Evolutionary conservation across 108 stramenopile genomes (phyloP).

Genomic region (Discostella pseudostelligera): DNA sequence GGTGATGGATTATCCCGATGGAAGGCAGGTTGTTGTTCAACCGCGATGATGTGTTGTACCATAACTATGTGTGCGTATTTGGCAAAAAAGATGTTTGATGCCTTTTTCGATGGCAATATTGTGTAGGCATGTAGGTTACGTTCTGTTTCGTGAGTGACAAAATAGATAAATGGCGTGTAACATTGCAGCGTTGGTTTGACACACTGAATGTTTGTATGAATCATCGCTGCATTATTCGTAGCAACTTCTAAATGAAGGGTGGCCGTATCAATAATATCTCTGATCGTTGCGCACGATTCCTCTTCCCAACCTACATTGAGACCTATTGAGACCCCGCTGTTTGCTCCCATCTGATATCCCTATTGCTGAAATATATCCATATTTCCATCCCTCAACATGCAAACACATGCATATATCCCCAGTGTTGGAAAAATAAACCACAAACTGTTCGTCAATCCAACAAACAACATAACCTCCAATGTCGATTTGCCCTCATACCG

Average conservation of each 20-base stretch:
- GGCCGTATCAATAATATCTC: too few relatives aligned
- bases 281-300: too few relatives aligned
- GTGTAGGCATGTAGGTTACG: too few relatives aligned
- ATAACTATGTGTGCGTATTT: too few relatives aligned
- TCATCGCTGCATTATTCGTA: too few relatives aligned
- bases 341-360: not conserved
- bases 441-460: constrained; percentile 70
- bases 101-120: not conserved
- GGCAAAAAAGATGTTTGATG: too few relatives aligned
- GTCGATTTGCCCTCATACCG: constrained; percentile 57
- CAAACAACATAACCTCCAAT: constrained; percentile 63
- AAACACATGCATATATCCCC: constrained; percentile 60
- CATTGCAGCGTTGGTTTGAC: too few relatives aligned
- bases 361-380: constrained; percentile 53
- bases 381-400: constrained; percentile 63
- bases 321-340: too few relatives aligned
- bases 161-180: too few relatives aligned
- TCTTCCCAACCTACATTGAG: too few relatives aligned
- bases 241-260: too few relatives aligned
- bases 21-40: constrained; percentile 34
- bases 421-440: constrained; percentile 75
- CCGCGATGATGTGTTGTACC: constrained; percentile 5
- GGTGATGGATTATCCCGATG: constrained; percentile 48
- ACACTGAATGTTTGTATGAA: too few relatives aligned
- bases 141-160: not conserved